Evolutionary conservation across 108 stramenopile genomes (phyloP), one percentile per base, ranked within the genome.

Genomic region (Schizochytrium sp.): DNA sequence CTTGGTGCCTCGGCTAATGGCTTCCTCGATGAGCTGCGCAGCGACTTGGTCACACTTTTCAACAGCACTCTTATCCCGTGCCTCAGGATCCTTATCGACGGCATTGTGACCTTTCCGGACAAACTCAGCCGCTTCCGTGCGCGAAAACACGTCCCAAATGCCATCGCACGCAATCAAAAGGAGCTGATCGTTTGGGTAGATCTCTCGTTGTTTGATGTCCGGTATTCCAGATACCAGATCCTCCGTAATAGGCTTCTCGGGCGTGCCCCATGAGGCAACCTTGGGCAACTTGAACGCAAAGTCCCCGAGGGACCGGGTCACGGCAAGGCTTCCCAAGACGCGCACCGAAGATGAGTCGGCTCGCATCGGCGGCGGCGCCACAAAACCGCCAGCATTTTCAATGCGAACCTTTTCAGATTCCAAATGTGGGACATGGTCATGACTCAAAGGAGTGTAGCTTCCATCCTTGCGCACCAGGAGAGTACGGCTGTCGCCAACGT

Each of bases 251-350:
- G 76, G 76, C 48, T 34, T 83, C 4, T 47, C 76, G 0, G 48
- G 10, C n/a, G 48, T 83, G 1, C 48, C 76, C 76, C 76, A 83
- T 16, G 76, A 12, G 45, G 76, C n/a, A 8, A 83, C 76, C 45
- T 28, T 47, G 5, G 76, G 76, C n/a, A 83, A 45, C 76, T 83
- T 83, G 51, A 83, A 83, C 6, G 45, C 76, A 83, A 83, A 83
- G 51, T 83, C 76, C 18, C 76, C 76, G 43, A 83, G 28, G 14
- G 76, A 47, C 0, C 76, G 45, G 43, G 76, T 83, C 48, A 83
- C 76, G 12, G 76, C 76, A 12, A 83, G 51, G 12, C 48, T 53
- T 16, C 76, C 76, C 18, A 83, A 45, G 12, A 83, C 76, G 45
- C 76, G 63, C 25, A 69, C 21, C 41, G 76, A n/a, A 6, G 23